Percentiles rank a stretch among this genome's conserved stretches.
Conservation (phyloP, 2,329 filamentous ascomycete species). For the Coleophoma crateriformis region DNA sequence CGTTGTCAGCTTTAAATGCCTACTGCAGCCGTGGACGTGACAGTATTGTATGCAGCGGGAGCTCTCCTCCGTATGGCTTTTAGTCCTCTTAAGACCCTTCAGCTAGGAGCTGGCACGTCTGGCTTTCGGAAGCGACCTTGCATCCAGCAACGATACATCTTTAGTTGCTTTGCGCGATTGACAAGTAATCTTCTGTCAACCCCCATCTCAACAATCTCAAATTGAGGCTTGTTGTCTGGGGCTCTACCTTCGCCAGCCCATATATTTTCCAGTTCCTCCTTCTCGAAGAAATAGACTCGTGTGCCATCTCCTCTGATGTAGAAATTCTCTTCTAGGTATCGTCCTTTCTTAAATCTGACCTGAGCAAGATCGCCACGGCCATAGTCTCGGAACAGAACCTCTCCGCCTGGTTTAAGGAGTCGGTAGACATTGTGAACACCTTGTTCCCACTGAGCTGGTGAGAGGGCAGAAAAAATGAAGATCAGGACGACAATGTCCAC, state of each 20-base stretch:
- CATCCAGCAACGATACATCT: constrained; percentile 99
- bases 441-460: constrained; percentile 76
- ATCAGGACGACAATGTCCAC: constrained; percentile 93
- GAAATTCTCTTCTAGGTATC: constrained; percentile 94
- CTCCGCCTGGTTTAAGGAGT: constrained; percentile 85
- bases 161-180: constrained; percentile 82
- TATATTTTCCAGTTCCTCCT: constrained; percentile 72
- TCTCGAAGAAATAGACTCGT: constrained; percentile 94
- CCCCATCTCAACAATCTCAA: constrained; percentile 74
- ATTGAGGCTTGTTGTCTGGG: constrained; percentile 28
- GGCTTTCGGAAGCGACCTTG: constrained; percentile 74
- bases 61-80: no score
- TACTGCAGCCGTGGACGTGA: no score
- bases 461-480: constrained; percentile 93
- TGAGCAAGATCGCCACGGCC: constrained; percentile 92
- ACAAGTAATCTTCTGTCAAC: constrained; percentile 86
- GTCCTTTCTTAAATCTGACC: constrained; percentile 92
- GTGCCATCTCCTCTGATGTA: constrained; percentile 95
- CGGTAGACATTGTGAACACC: constrained; percentile 77
- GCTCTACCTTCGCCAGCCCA: constrained; percentile 52
- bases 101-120: not conserved
- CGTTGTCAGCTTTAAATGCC: no score
- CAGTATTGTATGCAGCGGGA: no score
- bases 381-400: constrained; percentile 94
- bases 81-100: no score